Base-by-base conservation (phyloP, 805 yeast genomes). In the Zygotorulaspora danielsina region DNA sequence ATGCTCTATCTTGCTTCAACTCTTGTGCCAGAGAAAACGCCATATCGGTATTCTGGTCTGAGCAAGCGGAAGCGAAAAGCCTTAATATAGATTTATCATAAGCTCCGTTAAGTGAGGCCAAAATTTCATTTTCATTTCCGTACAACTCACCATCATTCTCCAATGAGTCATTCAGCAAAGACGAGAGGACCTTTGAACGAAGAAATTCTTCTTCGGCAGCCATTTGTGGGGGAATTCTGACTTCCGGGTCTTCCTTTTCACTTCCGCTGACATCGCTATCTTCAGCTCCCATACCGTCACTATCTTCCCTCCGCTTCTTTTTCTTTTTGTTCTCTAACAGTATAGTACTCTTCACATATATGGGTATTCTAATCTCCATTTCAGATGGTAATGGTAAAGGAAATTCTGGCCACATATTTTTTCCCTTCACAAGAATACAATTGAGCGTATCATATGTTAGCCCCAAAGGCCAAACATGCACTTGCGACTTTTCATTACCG, bases 401-500 rank as follows among this genome's bases (percentile, higher is more conserved):
- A 54, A 86, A 79, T 3, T 78, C 75, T 1, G 97, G 97, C 62
- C 81, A 81, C 21, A 67, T 66, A 32, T 60, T 61, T 4, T 69
- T 68, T 16, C 88, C 89, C 61, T 84, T 83, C 45, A 86, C 73
- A 15, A 86, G 72, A 37, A 87, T 72, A 61, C 94, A 85, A 48
- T 75, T 78, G 51, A 88, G 73, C 44, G 78, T 76, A 43, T 84
- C 88, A 36, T 72, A 73, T 42, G 77, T 74, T 25, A 85, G 63
- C 2, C 96, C 95, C 37, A 90, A 67, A 16, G 97, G 97, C 97
- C 97, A 88, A 49, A 82, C 80, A 38, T 72, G 72, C 61, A 86
- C 77, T 44, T 75, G 73, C 36, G 72, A 72, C 11, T 45, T 22
- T 6, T 53, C 50, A 34, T 56, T 57, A 51, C 81, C 81, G 26